These are phyloP conservation scores for Amylocystis lapponica DNA, from an alignment of 768 basidiomycete genomes.

Conservation along the genomic window DNA sequence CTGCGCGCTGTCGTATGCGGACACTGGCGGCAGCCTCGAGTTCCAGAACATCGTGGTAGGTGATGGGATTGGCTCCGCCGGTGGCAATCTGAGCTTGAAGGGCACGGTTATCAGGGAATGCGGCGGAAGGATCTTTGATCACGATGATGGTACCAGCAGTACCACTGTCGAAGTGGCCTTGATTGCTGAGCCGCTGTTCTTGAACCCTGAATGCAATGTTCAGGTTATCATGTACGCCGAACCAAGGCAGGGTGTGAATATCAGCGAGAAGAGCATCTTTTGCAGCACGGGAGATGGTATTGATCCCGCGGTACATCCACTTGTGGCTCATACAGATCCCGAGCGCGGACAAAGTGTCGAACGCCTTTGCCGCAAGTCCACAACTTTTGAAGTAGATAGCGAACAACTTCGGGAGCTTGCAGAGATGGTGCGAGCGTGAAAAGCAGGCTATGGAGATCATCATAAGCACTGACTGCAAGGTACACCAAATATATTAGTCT, in stretches of 20 bases:
- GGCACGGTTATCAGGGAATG: not conserved
- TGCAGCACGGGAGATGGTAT: not conserved
- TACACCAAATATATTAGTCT: too few species aligned
- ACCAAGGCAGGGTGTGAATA: not conserved
- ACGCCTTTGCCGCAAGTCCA: not conserved
- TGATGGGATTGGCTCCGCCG: not conserved
- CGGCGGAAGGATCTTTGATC: not conserved
- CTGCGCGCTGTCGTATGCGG: not conserved
- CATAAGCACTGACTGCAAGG: not conserved
- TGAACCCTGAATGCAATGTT: conserved; percentile 4
- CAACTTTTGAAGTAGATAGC: not conserved
- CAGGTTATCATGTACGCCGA: conserved; percentile 6
- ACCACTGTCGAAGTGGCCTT: conserved; percentile 4
- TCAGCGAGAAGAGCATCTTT: not conserved
- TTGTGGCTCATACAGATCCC: not conserved
- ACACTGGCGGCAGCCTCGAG: not conserved
- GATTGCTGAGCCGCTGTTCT: not conserved
- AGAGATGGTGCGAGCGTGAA: not conserved
- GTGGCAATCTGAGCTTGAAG: not conserved
- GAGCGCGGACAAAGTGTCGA: not conserved
- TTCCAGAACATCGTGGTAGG: not conserved
- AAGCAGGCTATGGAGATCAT: not conserved
- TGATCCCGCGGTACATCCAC: too few species aligned
- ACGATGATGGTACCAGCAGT: not conserved
- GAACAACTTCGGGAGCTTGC: too few species aligned